phyloP scores from a whole-genome alignment of 83 land plant species.

The Picea abies region DNA sequence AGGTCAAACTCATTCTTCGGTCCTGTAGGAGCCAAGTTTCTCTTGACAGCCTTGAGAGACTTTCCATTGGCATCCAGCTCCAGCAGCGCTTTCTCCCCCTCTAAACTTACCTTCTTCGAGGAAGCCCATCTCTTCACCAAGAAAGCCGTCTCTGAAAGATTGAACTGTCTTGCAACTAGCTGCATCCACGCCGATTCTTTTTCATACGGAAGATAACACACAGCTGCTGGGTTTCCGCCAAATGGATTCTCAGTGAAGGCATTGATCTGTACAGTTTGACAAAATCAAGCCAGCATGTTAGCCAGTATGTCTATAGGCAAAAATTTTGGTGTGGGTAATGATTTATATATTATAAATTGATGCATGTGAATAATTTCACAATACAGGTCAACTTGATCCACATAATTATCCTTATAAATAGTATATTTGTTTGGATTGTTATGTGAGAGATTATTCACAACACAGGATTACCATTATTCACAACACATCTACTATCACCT shows the following conservation, averaged over 20 bases:
- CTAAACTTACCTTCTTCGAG: neutral
- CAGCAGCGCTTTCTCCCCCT: neutral
- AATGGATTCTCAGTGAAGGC: constrained; percentile 51
- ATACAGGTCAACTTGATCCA: no score
- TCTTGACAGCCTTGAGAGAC: constrained; percentile 12
- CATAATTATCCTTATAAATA: no score
- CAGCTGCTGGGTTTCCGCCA: constrained; percentile 55
- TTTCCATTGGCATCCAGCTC: constrained; percentile 25
- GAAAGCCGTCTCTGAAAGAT: constrained; percentile 58
- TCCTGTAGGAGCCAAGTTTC: neutral
- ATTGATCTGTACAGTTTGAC: constrained; percentile 24
- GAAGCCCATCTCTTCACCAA: constrained; percentile 25
- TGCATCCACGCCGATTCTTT: constrained; percentile 45
- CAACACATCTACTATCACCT: no score
- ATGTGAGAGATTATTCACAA: no score
- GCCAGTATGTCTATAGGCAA: no score
- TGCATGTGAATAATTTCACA: neutral
- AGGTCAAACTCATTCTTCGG: constrained; percentile 41
- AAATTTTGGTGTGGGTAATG: neutral
- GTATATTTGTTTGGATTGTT: no score
- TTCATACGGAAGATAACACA: constrained; percentile 38
- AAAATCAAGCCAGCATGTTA: neutral
- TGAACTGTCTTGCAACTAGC: constrained; percentile 48
- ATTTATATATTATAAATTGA: neutral
- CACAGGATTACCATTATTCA: no score